Conservation (phyloP, 2,329 filamentous ascomycete species). For the Sporothrix pallida region DNA sequence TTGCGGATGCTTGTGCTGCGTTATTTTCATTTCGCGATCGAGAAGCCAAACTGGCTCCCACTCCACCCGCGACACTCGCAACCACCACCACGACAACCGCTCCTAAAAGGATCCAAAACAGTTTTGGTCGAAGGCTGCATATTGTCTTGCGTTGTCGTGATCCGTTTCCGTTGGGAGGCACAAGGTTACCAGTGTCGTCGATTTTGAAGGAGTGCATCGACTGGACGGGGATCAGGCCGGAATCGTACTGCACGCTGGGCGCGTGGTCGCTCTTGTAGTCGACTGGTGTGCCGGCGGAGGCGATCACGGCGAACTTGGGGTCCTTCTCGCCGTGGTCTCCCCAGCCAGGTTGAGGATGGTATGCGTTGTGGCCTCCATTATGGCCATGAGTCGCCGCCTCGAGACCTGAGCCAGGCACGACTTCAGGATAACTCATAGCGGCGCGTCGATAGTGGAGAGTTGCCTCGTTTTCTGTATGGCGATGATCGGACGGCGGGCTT, state of each 20-base stretch:
- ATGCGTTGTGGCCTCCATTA: neutral
- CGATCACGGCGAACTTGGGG: constrained; percentile 38
- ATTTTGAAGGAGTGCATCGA: constrained; percentile 4
- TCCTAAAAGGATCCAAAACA: constrained; percentile 38
- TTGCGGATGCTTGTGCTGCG: neutral
- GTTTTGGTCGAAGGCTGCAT: constrained; percentile 38
- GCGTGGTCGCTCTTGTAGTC: constrained; percentile 39
- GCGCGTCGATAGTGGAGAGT: neutral
- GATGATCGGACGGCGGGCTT: neutral
- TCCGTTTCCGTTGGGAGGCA: neutral
- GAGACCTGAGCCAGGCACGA: constrained; percentile 39
- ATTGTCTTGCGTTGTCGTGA: constrained; percentile 30
- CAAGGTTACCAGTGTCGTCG: neutral
- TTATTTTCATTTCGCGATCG: constrained; percentile 26
- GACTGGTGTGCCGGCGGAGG: neutral
- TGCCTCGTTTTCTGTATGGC: neutral
- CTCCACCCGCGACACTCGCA: constrained; percentile 40
- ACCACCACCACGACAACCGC: constrained; percentile 38
- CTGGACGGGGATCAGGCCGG: constrained; percentile 20
- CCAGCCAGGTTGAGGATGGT: neutral
- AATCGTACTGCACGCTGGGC: constrained; percentile 14
- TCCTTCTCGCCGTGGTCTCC: constrained; percentile 34
- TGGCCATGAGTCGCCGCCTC: constrained; percentile 29
- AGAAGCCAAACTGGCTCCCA: constrained; percentile 37
- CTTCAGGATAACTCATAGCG: constrained; percentile 41